Conservation (phyloP, 2,329 filamentous ascomycete species). For the Hypoxylon sp. region DNA sequence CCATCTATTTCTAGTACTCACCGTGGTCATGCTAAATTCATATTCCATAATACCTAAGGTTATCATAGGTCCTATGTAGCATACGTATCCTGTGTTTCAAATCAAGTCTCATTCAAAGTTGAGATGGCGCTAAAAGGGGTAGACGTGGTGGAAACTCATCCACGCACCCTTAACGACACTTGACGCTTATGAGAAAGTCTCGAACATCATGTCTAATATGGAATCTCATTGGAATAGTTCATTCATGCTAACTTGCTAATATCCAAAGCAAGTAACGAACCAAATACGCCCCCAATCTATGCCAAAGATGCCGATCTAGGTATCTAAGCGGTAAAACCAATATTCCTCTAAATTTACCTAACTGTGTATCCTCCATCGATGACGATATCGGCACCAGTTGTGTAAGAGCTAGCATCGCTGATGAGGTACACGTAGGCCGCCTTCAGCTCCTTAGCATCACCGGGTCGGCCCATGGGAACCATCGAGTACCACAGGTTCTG, state of each 20-base stretch:
- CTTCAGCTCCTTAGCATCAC: conserved; percentile 75
- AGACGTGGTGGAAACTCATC: background rate
- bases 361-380: conserved; percentile 78
- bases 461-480: conserved; percentile 66
- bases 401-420: conserved; percentile 81
- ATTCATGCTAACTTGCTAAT: background rate
- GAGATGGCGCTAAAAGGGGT: background rate
- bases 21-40: too few relatives aligned
- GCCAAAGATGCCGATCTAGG: conserved; percentile 9
- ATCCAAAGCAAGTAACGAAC: background rate
- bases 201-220: background rate
- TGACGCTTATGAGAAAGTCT: background rate
- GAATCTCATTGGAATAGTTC: background rate
- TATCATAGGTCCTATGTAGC: too few relatives aligned
- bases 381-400: conserved; percentile 78
- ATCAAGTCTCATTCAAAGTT: too few relatives aligned
- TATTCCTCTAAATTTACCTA: conserved; percentile 37
- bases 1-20: background rate
- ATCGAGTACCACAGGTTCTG: conserved; percentile 55
- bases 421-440: conserved; percentile 83
- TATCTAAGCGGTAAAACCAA: conserved; percentile 16
- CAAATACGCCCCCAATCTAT: conserved; percentile 24
- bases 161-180: background rate
- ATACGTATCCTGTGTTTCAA: too few relatives aligned
- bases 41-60: too few relatives aligned